Percentiles rank a stretch among this genome's conserved stretches.
phyloP scores from a whole-genome alignment of 768 basidiomycete genomes.

The Aureoboletus auriporus region DNA sequence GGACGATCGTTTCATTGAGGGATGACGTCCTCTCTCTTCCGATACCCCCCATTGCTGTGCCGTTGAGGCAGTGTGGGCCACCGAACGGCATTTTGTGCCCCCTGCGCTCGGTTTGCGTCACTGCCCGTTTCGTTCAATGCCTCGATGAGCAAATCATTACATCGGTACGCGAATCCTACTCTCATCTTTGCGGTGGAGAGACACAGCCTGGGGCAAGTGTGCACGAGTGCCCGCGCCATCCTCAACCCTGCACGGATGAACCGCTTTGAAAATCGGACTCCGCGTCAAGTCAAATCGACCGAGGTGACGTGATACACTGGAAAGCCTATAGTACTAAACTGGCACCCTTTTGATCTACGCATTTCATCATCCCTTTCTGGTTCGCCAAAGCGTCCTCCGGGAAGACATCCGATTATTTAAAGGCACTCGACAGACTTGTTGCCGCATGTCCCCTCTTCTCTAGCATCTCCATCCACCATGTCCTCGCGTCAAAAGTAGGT shows the following conservation, averaged over 20 bases:
- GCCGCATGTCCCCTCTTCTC: slow-evolving; percentile 5
- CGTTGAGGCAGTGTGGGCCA: slow-evolving; percentile 19
- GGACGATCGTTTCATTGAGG: neutral
- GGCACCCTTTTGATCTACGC: slow-evolving; percentile 12
- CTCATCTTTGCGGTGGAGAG: slow-evolving; percentile 12
- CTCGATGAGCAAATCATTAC: neutral
- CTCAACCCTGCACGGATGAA: neutral
- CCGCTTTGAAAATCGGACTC: slow-evolving; percentile 7
- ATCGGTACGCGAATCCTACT: neutral
- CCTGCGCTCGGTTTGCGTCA: slow-evolving; percentile 2
- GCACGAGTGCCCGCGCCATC: slow-evolving; percentile 9
- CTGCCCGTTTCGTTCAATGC: neutral
- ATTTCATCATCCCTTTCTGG: slow-evolving; percentile 15
- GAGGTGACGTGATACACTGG: slow-evolving; percentile 27
- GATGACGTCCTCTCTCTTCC: slow-evolving; percentile 2
- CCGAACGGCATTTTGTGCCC: slow-evolving; percentile 17
- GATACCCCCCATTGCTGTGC: slow-evolving; percentile 17
- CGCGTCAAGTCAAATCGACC: neutral
- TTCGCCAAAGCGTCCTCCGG: slow-evolving; percentile 18
- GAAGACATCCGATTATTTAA: slow-evolving; percentile 22
- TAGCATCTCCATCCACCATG: slow-evolving; percentile 13
- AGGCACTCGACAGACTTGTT: neutral
- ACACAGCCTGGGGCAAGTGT: slow-evolving; percentile 20
- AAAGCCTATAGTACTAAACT: slow-evolving; percentile 19
- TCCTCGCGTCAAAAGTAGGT: slow-evolving; percentile 20